Evolutionary conservation across 176 grass and related monocot genomes (phyloP), one percentile per base, ranked within the genome.

Genomic region (Bonia amplexicaulis): DNA sequence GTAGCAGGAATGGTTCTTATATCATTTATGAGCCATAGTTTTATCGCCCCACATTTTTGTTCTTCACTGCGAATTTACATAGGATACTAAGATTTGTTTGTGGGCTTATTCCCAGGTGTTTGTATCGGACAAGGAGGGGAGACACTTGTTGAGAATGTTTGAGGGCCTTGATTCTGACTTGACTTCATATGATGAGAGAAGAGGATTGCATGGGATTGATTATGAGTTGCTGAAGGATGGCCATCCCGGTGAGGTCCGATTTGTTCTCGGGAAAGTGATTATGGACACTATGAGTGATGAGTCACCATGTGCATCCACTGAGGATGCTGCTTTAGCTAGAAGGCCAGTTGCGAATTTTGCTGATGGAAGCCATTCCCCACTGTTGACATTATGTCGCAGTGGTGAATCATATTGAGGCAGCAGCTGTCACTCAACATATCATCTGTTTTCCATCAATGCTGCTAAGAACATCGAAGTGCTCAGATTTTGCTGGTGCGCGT

Each of bases 191-290:
- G 26, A 84, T 9, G 58, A 66, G 10, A 86, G 27, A 48, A 93
- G 91, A 83, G 63, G 79, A 52, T 52, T 55, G 48, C 77, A 74
- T 61, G 83, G 64, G 14, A 95, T 98, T 65, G 77, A 95, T 81
- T 98, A 95, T 62, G 42, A 54, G 81, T 85, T 75, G 25, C 85
- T 98, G 62, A 93, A 98, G 42, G 55, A 86, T 7, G 95, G 93
- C 14, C 3, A 85, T 66, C 73, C 31, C 22, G 55, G 69, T 17
- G 93, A 98, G 88, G 88, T 89, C 16, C 83, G 95, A 73, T 98
- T 85, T 55, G 89, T 91, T 48, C 77, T 97, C 2, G 95, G 95
- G 42, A 90, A 89, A 89, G 84, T 95, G 25, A 93, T 98, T 71
- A 53, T 95, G 87, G 93, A 93, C 79, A 92, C 95, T 42, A 81